These are phyloP conservation scores for Trichoderma hamatum DNA, from an alignment of 2,329 filamentous ascomycete species.

Conservation along the genomic window DNA sequence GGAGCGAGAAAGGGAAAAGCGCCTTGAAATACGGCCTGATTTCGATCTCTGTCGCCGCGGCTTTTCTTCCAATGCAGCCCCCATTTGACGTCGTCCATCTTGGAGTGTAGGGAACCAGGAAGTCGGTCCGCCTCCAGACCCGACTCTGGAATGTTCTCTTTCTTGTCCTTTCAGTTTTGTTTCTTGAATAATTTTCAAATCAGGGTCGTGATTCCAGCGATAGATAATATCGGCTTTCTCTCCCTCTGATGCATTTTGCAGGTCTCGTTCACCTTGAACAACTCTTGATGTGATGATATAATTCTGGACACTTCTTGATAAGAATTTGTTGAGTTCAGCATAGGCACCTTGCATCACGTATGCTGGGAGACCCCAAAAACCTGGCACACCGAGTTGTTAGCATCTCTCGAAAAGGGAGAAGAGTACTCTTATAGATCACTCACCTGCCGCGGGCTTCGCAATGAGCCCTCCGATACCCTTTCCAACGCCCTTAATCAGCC, in stretches of 20 bases:
- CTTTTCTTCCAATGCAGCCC: constrained; percentile 46
- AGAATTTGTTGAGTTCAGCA: constrained; percentile 72
- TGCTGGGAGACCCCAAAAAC: constrained; percentile 71
- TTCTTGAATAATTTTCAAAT: constrained; percentile 64
- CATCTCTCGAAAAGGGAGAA: background rate
- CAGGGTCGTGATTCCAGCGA: constrained; percentile 63
- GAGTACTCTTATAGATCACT: constrained; percentile 35
- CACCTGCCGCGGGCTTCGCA: constrained; percentile 79
- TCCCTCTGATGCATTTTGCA: constrained; percentile 53
- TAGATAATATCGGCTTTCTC: constrained; percentile 67
- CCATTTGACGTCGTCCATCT: constrained; percentile 51
- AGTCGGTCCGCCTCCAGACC: constrained; percentile 8
- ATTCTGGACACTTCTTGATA: constrained; percentile 72
- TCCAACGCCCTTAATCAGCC: constrained; percentile 76
- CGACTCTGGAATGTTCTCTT: constrained; percentile 40
- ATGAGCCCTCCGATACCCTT: constrained; percentile 82
- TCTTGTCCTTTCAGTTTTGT: constrained; percentile 52
- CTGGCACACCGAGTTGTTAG: constrained; percentile 38
- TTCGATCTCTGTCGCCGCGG: constrained; percentile 30
- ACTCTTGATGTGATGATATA: constrained; percentile 80
- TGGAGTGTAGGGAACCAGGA: background rate
- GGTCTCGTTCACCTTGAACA: constrained; percentile 72
- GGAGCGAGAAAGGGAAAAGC: constrained; percentile 28
- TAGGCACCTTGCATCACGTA: constrained; percentile 84
- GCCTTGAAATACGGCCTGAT: constrained; percentile 21